phyloP scores from a whole-genome alignment of 2,329 filamentous ascomycete genomes.

The Phialocephala subalpina region DNA sequence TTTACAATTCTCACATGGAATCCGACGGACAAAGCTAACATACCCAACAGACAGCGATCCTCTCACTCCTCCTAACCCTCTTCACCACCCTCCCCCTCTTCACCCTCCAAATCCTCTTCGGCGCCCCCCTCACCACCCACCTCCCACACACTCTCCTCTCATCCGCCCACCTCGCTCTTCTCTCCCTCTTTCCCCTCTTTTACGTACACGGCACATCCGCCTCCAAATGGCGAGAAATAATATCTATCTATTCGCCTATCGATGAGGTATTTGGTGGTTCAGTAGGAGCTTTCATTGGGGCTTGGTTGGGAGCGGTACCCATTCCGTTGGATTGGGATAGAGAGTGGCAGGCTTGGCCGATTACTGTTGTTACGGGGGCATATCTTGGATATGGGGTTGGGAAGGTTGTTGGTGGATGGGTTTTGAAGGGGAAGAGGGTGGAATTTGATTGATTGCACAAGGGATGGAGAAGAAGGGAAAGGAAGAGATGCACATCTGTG shows the following conservation, averaged over 20 bases:
- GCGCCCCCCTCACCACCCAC: slow-evolving; percentile 88
- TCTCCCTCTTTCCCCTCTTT: slow-evolving; percentile 81
- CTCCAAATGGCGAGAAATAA: slow-evolving; percentile 73
- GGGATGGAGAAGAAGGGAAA: background rate
- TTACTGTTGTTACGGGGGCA: slow-evolving; percentile 85
- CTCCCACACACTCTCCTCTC: slow-evolving; percentile 79
- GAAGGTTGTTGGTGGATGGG: slow-evolving; percentile 61
- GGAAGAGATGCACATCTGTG: background rate
- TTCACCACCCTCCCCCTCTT: slow-evolving; percentile 61
- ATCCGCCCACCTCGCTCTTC: slow-evolving; percentile 81
- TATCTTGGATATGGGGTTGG: slow-evolving; percentile 82
- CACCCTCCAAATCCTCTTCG: slow-evolving; percentile 78
- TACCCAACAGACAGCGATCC: slow-evolving; percentile 67
- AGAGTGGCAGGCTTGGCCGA: slow-evolving; percentile 98
- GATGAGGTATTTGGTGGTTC: slow-evolving; percentile 87
- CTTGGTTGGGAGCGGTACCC: slow-evolving; percentile 92
- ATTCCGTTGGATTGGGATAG: slow-evolving; percentile 98
- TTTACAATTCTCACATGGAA: background rate
- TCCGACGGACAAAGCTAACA: slow-evolving; percentile 5
- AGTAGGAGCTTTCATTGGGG: slow-evolving; percentile 80
- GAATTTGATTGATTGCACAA: slow-evolving; percentile 40
- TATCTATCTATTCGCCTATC: slow-evolving; percentile 72
- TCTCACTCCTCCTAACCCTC: slow-evolving; percentile 66
- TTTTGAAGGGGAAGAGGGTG: slow-evolving; percentile 43
- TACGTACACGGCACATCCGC: slow-evolving; percentile 85